Conservation (phyloP, 1,284 basidiomycete genomes). For the Ceratobasidium sp. region DNA sequence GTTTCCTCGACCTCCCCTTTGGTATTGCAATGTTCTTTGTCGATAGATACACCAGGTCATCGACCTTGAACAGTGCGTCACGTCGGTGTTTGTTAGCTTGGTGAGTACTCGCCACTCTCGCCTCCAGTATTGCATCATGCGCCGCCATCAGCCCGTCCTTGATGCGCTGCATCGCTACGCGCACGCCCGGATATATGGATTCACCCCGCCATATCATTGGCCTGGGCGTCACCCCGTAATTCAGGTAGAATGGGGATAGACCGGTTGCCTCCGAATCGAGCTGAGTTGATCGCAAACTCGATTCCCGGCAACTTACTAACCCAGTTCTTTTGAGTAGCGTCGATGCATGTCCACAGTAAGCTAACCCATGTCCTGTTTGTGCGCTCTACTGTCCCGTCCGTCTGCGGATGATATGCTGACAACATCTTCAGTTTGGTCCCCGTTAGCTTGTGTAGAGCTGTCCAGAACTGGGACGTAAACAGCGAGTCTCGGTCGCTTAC, state of each 20-base stretch:
- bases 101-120: slow-evolving; percentile 54
- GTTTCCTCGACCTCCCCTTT: slow-evolving; percentile 54
- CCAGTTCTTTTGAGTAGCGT: slow-evolving; percentile 59
- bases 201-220: slow-evolving; percentile 54
- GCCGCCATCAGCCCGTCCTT: slow-evolving; percentile 54
- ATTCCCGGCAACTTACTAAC: slow-evolving; percentile 57
- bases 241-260: slow-evolving; percentile 59
- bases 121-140: slow-evolving; percentile 56
- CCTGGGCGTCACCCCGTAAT: slow-evolving; percentile 53
- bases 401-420: slow-evolving; percentile 63
- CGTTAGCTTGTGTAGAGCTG: slow-evolving; percentile 56
- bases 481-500: slow-evolving; percentile 61
- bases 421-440: slow-evolving; percentile 60
- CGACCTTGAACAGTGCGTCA: neutral
- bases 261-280: slow-evolving; percentile 53
- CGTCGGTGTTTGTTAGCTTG: slow-evolving; percentile 54
- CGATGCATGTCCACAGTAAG: slow-evolving; percentile 59
- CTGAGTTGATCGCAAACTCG: slow-evolving; percentile 58
- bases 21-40: slow-evolving; percentile 56
- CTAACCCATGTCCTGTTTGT: slow-evolving; percentile 60
- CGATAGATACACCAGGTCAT: slow-evolving; percentile 54
- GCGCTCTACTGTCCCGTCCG: slow-evolving; percentile 60
- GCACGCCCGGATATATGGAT: slow-evolving; percentile 53
- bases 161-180: slow-evolving; percentile 53
- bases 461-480: slow-evolving; percentile 65